A percentile compares a stretch with the other conserved stretches of the same genome.
These are phyloP conservation scores for Cladorrhinum sp. DNA, from an alignment of 2,329 filamentous ascomycete genomes.

Conservation along the genomic window DNA sequence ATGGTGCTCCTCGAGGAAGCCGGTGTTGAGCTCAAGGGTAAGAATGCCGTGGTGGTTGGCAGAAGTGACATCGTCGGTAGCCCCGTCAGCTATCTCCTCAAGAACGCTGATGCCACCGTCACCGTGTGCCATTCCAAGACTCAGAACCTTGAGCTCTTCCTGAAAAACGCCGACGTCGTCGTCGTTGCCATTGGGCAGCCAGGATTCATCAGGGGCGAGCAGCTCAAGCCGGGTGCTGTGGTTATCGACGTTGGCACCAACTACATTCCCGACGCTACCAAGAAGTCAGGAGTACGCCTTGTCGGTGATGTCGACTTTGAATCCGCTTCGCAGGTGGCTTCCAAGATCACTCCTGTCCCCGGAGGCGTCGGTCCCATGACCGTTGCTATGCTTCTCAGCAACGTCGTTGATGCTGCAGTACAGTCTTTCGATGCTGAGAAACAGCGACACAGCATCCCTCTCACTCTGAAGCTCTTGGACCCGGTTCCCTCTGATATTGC, in stretches of 20 bases:
- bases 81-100: constrained; percentile 91
- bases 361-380: constrained; percentile 99
- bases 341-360: constrained; percentile 91
- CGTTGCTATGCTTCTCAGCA: constrained; percentile 95
- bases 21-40: constrained; percentile 79
- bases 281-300: constrained; percentile 87
- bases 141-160: constrained; percentile 64
- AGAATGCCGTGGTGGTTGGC: constrained; percentile 91
- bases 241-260: constrained; percentile 98
- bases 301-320: constrained; percentile 96
- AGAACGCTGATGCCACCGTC: constrained; percentile 94
- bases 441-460: constrained; percentile 71
- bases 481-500: constrained; percentile 96
- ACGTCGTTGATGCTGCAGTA: constrained; percentile 84
- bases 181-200: constrained; percentile 88
- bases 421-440: constrained; percentile 81
- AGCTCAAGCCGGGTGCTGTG: constrained; percentile 90
- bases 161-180: constrained; percentile 84
- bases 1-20: constrained; percentile 87
- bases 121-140: constrained; percentile 95
- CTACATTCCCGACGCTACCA: constrained; percentile 82
- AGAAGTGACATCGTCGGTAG: constrained; percentile 97
- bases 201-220: constrained; percentile 87
- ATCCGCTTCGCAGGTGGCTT: constrained; percentile 78
- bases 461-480: constrained; percentile 74